Evolutionary conservation across 495 filamentous ascomycete species (phyloP).

Genomic region (Neurospora sp.): DNA sequence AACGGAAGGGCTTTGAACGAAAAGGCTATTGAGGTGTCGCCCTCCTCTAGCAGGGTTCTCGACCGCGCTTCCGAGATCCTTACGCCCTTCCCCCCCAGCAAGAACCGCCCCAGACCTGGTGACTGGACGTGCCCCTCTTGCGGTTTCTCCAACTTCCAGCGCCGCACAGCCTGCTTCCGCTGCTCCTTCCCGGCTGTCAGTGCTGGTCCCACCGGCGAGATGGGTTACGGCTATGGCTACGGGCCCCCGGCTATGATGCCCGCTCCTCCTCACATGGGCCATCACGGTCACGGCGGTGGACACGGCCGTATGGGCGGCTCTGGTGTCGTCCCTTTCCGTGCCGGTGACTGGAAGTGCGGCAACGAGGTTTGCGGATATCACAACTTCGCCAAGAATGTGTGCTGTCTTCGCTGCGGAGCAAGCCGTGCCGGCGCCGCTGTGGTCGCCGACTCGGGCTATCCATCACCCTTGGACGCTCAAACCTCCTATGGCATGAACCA

Average conservation of each 20-base stretch:
- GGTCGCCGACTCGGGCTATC: constrained; percentile 86
- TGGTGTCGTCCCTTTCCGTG: constrained; percentile 91
- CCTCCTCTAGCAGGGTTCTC: constrained; percentile 87
- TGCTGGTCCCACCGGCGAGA: constrained; percentile 59
- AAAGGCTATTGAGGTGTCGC: constrained; percentile 96
- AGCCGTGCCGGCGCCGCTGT: constrained; percentile 88
- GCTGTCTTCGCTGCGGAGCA: constrained; percentile 90
- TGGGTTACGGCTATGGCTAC: constrained; percentile 64
- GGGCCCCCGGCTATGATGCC: constrained; percentile 70
- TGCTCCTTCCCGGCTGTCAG: constrained; percentile 93
- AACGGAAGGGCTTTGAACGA: constrained; percentile 96
- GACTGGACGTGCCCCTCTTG: constrained; percentile 99
- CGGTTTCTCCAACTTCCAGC: constrained; percentile 90
- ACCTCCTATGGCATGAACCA: constrained; percentile 68
- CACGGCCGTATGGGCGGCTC: constrained; percentile 61
- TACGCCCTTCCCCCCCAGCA: constrained; percentile 93
- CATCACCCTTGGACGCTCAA: constrained; percentile 79
- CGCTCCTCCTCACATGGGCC: constrained; percentile 69
- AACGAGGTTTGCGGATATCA: constrained; percentile 97
- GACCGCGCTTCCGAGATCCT: constrained; percentile 92
- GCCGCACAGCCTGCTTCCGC: constrained; percentile 94
- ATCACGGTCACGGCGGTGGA: constrained; percentile 67
- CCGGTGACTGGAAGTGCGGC: constrained; percentile 98
- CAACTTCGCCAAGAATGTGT: constrained; percentile 99
- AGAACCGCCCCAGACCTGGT: constrained; percentile 92